Base-by-base conservation (phyloP, 2,329 filamentous ascomycete genomes). In the Fusarium succisae region DNA sequence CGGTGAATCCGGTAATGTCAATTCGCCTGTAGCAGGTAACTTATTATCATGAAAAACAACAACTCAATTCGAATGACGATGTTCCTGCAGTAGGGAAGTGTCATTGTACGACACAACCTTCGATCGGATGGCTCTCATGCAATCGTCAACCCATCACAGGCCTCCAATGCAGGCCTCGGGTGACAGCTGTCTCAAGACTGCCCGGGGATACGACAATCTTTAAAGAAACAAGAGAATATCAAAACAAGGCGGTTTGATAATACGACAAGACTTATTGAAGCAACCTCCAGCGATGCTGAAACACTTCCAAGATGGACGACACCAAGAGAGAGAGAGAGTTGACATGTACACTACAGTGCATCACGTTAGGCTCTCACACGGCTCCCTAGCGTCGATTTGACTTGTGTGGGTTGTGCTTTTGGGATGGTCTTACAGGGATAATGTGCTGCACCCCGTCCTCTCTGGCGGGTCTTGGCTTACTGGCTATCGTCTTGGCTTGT, bases 331-430 rank as follows among this genome's bases (percentile, higher is more conserved):
- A 54, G 41, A 54, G 41, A 48, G 20, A 35, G n/a, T 45, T 41
- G 15, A 43, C 35, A 69, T 53, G 72, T 74, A 72, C 35, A 57
- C 24, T 35, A 74, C 72, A 73, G 72, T 74, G 72, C 43, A 48
- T 20, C n/a, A 20, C 2, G 41, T 35, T 54, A 43, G 50, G 15
- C 65, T 63, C 64, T 61, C 72, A 57, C 72, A 74, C 72, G 58
- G 72, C 69, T 55, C 63, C 50, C 70, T 75, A 74, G 72, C 68
- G 72, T 47, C 72, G 72, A 74, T 75, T 69, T 65, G 63, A 50
- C 50, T 37, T 41, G 48, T 55, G 68, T 67, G 56, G 57, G 68
- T 67, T 68, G 68, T 56, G 48, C 57, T 65, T 53, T 39, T 44
- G 43, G 59, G 24, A n/a, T 48, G 30, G 43, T 26, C 43, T 30